Percentiles rank a stretch among this genome's conserved stretches.
phyloP scores from a whole-genome alignment of 2,329 filamentous ascomycete species.

The Cladosporium sp. region DNA sequence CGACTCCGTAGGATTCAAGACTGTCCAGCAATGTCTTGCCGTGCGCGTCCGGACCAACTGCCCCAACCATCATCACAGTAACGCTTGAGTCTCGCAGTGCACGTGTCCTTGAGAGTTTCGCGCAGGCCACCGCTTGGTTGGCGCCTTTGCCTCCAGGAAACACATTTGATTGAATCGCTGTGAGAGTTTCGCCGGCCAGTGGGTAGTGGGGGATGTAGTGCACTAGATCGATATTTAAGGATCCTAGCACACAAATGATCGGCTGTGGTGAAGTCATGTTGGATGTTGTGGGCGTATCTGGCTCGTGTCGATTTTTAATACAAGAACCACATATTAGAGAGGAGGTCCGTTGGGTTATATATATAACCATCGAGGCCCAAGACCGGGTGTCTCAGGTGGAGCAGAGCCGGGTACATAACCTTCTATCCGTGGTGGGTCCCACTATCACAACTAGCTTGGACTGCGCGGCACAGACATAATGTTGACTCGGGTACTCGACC shows the following conservation, averaged over 20 bases:
- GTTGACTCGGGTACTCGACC: background rate
- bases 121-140: conserved; percentile 74
- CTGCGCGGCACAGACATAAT: background rate
- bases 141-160: conserved; percentile 90
- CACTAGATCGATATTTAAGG: conserved; percentile 75
- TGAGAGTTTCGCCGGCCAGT: conserved; percentile 86
- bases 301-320: background rate
- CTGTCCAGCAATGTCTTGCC: background rate
- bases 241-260: conserved; percentile 82
- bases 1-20: background rate
- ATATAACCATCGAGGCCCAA: background rate
- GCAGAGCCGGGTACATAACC: background rate
- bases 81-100: background rate
- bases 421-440: background rate
- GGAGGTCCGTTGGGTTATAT: background rate
- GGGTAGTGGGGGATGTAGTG: conserved; percentile 75
- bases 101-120: conserved; percentile 31
- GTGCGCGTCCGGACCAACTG: background rate
- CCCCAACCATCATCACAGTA: background rate
- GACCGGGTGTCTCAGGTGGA: background rate
- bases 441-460: background rate
- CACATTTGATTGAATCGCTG: conserved; percentile 72
- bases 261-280: conserved; percentile 20
- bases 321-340: background rate
- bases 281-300: background rate